A percentile compares a stretch with the other conserved stretches of the same genome.
Conservation (phyloP, 257 asterid genomes). For the Eustoma russellianum region DNA sequence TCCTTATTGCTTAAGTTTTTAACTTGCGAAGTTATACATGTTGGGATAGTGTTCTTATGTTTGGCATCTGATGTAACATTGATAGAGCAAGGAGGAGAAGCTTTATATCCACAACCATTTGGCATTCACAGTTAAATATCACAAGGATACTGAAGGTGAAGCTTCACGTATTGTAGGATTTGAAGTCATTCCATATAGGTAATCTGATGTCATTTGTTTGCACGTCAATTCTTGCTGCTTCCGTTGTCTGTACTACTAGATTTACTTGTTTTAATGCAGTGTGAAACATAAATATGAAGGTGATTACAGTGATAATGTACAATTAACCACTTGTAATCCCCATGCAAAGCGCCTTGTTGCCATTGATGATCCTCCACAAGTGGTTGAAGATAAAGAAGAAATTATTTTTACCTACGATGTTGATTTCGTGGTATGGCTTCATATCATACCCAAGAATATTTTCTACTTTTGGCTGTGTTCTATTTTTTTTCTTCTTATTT, state of each 20-base stretch:
- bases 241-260: constrained; percentile 10
- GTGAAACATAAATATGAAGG: constrained; percentile 85
- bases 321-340: constrained; percentile 72
- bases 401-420: constrained; percentile 82
- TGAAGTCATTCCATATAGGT: constrained; percentile 82
- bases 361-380: constrained; percentile 67
- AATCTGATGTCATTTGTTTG: constrained; percentile 6
- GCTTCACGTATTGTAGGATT: constrained; percentile 88
- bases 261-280: constrained; percentile 21
- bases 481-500: too few species aligned
- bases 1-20: background rate
- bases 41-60: constrained; percentile 6
- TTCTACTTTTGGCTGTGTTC: background rate
- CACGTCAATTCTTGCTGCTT: background rate
- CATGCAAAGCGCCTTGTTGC: constrained; percentile 68
- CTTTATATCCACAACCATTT: constrained; percentile 69
- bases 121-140: constrained; percentile 64
- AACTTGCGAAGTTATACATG: background rate
- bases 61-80: constrained; percentile 9
- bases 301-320: constrained; percentile 45
- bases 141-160: constrained; percentile 58
- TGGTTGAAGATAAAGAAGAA: constrained; percentile 70
- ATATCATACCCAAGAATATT: constrained; percentile 3
- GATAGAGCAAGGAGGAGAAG: constrained; percentile 55
- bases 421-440: constrained; percentile 54